Base-by-base conservation (phyloP, 306 rosid genomes). In the Dicorynia guianensis region DNA sequence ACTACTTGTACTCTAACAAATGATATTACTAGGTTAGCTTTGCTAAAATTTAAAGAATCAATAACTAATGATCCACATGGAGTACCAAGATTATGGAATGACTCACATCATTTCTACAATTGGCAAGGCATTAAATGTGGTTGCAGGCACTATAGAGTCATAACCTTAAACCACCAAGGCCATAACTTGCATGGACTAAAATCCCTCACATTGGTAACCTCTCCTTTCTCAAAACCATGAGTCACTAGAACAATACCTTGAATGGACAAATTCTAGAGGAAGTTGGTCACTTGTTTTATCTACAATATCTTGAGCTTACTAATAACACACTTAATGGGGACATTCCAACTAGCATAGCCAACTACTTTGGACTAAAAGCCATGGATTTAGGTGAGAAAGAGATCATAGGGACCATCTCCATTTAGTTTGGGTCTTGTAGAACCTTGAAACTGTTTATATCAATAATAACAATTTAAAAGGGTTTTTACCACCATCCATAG, bases 41-140 rank as follows among this genome's bases (percentile, higher is more conserved):
- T 82, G 64, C 71, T 79, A 35, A 69, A 47, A 8, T 5, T 74
- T 36, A 78, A 62, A 33, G 70, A 68, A 54, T 18, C 57, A 3
- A 63, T 74, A 4, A 2, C 30, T 5, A 17, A 4, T 12, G 66
- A 82, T 6, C 83, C 69, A 12, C 17, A 47, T 2, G 60, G 40
- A 33, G 42, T 17, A 1, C 11, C 73, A 18, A 68, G 61, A n/a
- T 59, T 58, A 17, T 82, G 77, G 48, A 77, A 82, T 15, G 65
- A 36, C 38, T 82, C 86, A 52, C 0, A 11, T 20, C 64, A 20
- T 35, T 61, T 78, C 5, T 82, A 80, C 61, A 54, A 20, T 2
- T 65, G 71, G 71, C 17, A 3, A 8, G 56, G 56, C 7, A 19
- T 65, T 20, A 20, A 34, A 5, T 65, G 71, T 19, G 20, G 71